phyloP scores from a whole-genome alignment of 345 rosid species.

The Viola odorata region DNA sequence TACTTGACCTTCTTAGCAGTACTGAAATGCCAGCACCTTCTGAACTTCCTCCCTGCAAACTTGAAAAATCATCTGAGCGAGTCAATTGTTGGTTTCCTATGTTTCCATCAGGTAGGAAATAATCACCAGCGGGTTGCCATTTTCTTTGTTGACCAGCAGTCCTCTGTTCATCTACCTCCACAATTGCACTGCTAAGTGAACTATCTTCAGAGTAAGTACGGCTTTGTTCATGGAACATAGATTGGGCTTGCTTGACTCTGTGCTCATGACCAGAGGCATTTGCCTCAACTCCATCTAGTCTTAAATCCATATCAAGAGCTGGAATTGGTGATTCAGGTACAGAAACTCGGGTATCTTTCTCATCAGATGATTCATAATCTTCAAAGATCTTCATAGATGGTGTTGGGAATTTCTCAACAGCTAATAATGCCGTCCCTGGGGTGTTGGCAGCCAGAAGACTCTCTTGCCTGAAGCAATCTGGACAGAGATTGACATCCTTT shows the following conservation, averaged over 20 bases:
- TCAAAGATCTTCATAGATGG: slow-evolving; percentile 25
- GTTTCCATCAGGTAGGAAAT: slow-evolving; percentile 25
- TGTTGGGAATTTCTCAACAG: slow-evolving; percentile 22
- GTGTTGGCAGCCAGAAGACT: slow-evolving; percentile 23
- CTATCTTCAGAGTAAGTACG: slow-evolving; percentile 27
- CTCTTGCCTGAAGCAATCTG: slow-evolving; percentile 54
- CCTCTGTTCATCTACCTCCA: slow-evolving; percentile 38
- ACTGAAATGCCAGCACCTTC: slow-evolving; percentile 62
- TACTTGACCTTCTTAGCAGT: slow-evolving; percentile 73
- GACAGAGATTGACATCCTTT: slow-evolving; percentile 50
- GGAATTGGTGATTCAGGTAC: slow-evolving; percentile 24
- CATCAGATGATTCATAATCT: slow-evolving; percentile 27
- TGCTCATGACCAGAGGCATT: slow-evolving; percentile 29
- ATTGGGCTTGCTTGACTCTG: slow-evolving; percentile 23
- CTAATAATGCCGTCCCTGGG: slow-evolving; percentile 25
- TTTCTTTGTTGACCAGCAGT: slow-evolving; percentile 29
- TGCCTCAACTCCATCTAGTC: slow-evolving; percentile 21
- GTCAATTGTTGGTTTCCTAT: slow-evolving; percentile 30
- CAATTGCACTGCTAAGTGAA: slow-evolving; percentile 26
- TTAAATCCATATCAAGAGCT: slow-evolving; percentile 15
- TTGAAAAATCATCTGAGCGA: slow-evolving; percentile 22
- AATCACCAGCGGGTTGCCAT: slow-evolving; percentile 32
- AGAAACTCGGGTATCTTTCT: slow-evolving; percentile 21
- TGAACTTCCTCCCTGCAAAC: slow-evolving; percentile 31
- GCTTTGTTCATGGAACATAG: slow-evolving; percentile 26